Percentiles rank a stretch among this genome's conserved stretches.
These are phyloP conservation scores for Paecilomyces sp. DNA, from an alignment of 2,329 filamentous ascomycete genomes.

Conservation along the genomic window DNA sequence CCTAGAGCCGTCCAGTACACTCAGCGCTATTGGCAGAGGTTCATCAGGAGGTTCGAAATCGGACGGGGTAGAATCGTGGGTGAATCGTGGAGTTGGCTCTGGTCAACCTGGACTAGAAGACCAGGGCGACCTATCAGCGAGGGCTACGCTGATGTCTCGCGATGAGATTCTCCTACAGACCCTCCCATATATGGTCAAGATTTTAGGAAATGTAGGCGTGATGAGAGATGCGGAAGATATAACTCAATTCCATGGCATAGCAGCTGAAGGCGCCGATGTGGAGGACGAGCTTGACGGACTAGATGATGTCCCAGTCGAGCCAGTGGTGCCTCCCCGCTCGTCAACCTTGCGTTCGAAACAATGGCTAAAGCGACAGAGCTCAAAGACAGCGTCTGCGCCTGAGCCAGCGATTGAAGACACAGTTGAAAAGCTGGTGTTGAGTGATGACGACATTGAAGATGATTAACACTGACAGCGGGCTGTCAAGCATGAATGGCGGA, in stretches of 20 bases:
- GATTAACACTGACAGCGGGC: conserved; percentile 24
- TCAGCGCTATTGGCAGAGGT: conserved; percentile 32
- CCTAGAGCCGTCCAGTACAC: conserved; percentile 29
- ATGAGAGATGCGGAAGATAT: conserved; percentile 60
- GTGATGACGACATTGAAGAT: conserved; percentile 81
- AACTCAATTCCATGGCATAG: conserved; percentile 57
- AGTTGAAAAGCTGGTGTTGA: conserved; percentile 63
- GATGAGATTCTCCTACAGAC: conserved; percentile 60
- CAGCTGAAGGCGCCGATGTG: conserved; percentile 36
- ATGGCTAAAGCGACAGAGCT: conserved; percentile 12
- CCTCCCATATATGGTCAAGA: conserved; percentile 74
- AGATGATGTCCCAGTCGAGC: conserved; percentile 22
- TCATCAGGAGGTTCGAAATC: background rate
- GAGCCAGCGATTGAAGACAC: conserved; percentile 35
- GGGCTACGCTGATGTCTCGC: conserved; percentile 26
- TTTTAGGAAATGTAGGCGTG: conserved; percentile 37
- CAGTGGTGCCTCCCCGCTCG: conserved; percentile 6
- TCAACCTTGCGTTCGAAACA: conserved; percentile 3
- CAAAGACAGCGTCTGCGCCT: conserved; percentile 14
- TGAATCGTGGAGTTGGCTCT: conserved; percentile 9
- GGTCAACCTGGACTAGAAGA: conserved; percentile 2
- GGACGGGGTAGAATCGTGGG: conserved; percentile 32
- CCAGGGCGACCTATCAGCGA: conserved; percentile 2
- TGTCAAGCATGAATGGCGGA: background rate
- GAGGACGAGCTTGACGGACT: conserved; percentile 27